Conservation (phyloP, 2,329 filamentous ascomycete species). For the Lecanicillium sp. region DNA sequence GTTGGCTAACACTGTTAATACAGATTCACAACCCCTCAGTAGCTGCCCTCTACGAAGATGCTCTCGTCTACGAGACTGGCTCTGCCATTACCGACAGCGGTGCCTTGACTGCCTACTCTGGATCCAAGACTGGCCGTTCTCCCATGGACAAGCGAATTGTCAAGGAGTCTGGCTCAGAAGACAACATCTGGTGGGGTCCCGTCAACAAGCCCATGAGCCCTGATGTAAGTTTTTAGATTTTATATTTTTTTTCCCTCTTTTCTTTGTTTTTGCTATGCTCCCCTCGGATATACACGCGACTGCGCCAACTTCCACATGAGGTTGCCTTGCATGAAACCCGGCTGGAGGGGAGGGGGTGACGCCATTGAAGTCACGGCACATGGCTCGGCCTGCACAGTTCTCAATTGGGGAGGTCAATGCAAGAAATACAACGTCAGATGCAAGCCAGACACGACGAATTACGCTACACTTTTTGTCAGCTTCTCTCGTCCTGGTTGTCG, state of each 20-base stretch:
- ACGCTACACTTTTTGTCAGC: too few species aligned
- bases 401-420: too few species aligned
- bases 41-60: constrained; percentile 96
- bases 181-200: constrained; percentile 97
- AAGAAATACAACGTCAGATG: too few species aligned
- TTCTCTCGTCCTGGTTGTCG: too few species aligned
- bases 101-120: constrained; percentile 93
- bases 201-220: constrained; percentile 98
- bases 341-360: too few species aligned
- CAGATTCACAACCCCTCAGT: constrained; percentile 87
- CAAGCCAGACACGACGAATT: too few species aligned
- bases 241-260: constrained; percentile 2
- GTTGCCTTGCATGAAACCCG: too few species aligned
- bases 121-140: constrained; percentile 94
- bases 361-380: too few species aligned
- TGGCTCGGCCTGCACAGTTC: too few species aligned
- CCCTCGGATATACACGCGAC: constrained; percentile 1
- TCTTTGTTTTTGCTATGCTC: constrained; percentile 7
- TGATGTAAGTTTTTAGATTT: constrained; percentile 56
- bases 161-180: constrained; percentile 79
- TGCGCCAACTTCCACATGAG: too few species aligned
- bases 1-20: background rate
- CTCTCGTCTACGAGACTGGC: constrained; percentile 91
- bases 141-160: constrained; percentile 97
- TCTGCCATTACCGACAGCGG: constrained; percentile 95